Evolutionary conservation across 179 eudicot species (phyloP).

Genomic region (Beta lomatogona): DNA sequence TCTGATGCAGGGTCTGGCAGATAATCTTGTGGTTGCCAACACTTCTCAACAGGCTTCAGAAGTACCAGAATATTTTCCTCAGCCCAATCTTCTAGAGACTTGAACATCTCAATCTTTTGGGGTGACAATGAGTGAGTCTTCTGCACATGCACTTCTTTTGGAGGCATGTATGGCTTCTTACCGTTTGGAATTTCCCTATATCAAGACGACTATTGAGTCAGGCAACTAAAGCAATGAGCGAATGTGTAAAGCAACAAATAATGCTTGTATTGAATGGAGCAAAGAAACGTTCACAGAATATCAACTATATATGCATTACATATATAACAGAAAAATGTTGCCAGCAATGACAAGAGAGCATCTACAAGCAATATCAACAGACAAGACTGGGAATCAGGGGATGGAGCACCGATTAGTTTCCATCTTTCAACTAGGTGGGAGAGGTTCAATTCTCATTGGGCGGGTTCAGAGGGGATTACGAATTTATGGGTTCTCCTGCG

Average conservation of each 20-base stretch:
- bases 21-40: constrained; percentile 77
- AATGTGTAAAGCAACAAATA: background rate
- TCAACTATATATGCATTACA: background rate
- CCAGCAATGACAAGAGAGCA: background rate
- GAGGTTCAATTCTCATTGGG: background rate
- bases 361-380: background rate
- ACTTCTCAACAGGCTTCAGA: constrained; percentile 69
- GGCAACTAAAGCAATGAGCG: background rate
- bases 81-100: constrained; percentile 68
- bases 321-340: background rate
- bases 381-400: background rate
- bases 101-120: constrained; percentile 61
- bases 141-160: constrained; percentile 62
- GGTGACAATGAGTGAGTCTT: constrained; percentile 68
- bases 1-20: constrained; percentile 70
- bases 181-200: constrained; percentile 49
- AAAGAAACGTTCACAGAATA: background rate
- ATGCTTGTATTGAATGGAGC: background rate
- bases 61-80: constrained; percentile 55
- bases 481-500: background rate
- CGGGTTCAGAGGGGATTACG: background rate
- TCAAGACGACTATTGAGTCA: background rate
- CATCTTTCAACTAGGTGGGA: background rate
- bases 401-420: background rate
- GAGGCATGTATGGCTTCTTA: constrained; percentile 58